These are phyloP conservation scores for Fusarium luffae DNA, from an alignment of 2,329 filamentous ascomycete species.

Conservation along the genomic window DNA sequence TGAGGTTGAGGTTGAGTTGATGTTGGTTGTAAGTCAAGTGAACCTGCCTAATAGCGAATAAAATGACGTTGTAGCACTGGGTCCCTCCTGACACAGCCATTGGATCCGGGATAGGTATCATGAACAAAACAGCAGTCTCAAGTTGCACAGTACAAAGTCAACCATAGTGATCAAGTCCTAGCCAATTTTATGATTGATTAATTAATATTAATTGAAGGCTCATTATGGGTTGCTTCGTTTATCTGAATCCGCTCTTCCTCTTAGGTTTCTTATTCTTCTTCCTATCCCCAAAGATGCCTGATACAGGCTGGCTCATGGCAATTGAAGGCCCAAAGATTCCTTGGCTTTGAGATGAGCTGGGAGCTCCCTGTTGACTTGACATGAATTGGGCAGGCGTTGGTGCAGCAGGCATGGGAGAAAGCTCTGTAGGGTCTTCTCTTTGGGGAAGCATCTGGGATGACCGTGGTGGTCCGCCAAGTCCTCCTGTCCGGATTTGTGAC, in stretches of 20 bases:
- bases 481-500: not conserved
- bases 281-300: conserved; percentile 60
- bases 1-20: conserved; percentile 11
- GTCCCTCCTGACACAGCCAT: not conserved
- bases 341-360: conserved; percentile 51
- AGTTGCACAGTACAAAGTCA: not conserved
- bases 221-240: conserved; percentile 7
- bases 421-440: conserved; percentile 22
- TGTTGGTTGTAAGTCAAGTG: conserved; percentile 36
- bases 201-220: conserved; percentile 1
- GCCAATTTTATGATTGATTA: not conserved
- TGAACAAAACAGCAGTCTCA: conserved; percentile 18
- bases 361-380: conserved; percentile 52
- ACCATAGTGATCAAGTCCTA: not conserved
- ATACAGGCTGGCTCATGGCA: conserved; percentile 59
- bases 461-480: not conserved
- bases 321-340: conserved; percentile 45
- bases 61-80: conserved; percentile 37
- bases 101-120: conserved; percentile 3
- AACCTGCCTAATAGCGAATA: conserved; percentile 12
- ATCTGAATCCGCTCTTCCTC: conserved; percentile 57
- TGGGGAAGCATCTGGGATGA: conserved; percentile 26
- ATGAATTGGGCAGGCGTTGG: conserved; percentile 46
- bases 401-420: conserved; percentile 30
- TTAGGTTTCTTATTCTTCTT: conserved; percentile 58